These are phyloP conservation scores for Penicillium parvum DNA, from an alignment of 495 filamentous ascomycete species.

Conservation along the genomic window DNA sequence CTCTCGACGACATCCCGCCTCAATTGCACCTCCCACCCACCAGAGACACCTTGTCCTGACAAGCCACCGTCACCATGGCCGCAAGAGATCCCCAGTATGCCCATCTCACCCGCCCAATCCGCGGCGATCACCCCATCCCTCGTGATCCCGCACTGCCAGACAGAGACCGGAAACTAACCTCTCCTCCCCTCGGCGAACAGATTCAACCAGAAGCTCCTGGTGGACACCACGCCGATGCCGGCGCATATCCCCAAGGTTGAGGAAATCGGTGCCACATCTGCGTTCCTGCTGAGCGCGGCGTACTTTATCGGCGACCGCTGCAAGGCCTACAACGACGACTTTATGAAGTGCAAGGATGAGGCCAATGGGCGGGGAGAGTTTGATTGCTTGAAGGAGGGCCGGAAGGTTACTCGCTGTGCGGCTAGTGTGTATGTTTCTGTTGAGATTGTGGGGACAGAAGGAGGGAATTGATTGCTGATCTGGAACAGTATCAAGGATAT, in stretches of 20 bases:
- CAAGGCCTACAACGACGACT: conserved; percentile 95
- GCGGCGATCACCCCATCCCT: neutral
- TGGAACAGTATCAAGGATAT: conserved; percentile 77
- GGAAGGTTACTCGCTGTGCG: conserved; percentile 94
- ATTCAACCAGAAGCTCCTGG: conserved; percentile 86
- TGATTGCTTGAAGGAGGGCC: conserved; percentile 91
- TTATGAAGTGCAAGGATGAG: conserved; percentile 97
- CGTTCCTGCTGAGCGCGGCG: conserved; percentile 84
- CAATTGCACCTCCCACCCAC: conserved; percentile 21
- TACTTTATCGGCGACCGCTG: conserved; percentile 97
- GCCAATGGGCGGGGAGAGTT: conserved; percentile 81
- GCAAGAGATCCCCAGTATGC: conserved; percentile 47
- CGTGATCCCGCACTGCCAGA: conserved; percentile 3
- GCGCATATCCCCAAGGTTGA: conserved; percentile 83
- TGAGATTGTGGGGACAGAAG: neutral
- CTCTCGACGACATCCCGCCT: conserved; percentile 21
- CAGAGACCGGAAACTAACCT: conserved; percentile 19
- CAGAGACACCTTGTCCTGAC: conserved; percentile 3
- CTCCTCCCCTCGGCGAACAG: conserved; percentile 45
- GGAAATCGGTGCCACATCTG: conserved; percentile 87
- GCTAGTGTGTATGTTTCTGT: conserved; percentile 77
- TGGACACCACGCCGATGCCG: conserved; percentile 95
- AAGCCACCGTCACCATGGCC: conserved; percentile 42
- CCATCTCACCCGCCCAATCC: neutral
- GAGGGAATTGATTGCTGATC: conserved; percentile 4